Evolutionary conservation across 2,329 filamentous ascomycete genomes (phyloP), one percentile per base, ranked within the genome.

Genomic region (Nothopassalora personata): DNA sequence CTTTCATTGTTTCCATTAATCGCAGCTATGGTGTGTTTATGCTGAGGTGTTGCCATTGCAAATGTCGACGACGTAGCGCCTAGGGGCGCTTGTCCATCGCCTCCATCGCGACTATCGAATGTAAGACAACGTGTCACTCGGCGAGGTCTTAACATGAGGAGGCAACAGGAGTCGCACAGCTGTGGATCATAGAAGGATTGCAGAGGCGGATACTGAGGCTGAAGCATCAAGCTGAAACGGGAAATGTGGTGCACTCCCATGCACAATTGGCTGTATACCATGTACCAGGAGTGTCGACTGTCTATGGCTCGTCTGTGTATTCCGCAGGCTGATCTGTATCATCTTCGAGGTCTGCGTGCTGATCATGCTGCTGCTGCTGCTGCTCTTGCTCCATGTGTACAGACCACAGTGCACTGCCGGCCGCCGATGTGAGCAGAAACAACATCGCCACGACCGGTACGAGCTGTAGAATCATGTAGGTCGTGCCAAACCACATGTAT

Each of bases 391-490:
- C 92, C 53, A 97, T 76, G 64, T 87, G 85, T 1, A 86, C 86
- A 1, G 86, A 90, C 92, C 93, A 97, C 36, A 97, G 77, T 1
- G 91, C 93, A 47, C 90, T 87, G 1, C 93, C 94, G 19, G 86
- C 85, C 1, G 92, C 88, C 3, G 89, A 91, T 0, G 93, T 97
- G 65, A 99, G 77, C 43, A 97, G 80, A 73, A 97, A 97, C 71
- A 97, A 86, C 81, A 99, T 95, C n/a, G 89, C 95, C 52, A 97
- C 75, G 11, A 93, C 81, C 1, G 94, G 94, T 8, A 97, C 81
- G n/a, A 97, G 81, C 75, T 97, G 90, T 30, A 97, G 75, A 6
- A 91, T 73, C 77, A 97, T 84, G 53, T 91, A 90, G 4, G 94
- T 81, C 0, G 89, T 90, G 15, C 94, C 94, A 70, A 97, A 97